Base-by-base conservation (phyloP, 2,329 filamentous ascomycete genomes). In the Pseudogymnoascus sp. region DNA sequence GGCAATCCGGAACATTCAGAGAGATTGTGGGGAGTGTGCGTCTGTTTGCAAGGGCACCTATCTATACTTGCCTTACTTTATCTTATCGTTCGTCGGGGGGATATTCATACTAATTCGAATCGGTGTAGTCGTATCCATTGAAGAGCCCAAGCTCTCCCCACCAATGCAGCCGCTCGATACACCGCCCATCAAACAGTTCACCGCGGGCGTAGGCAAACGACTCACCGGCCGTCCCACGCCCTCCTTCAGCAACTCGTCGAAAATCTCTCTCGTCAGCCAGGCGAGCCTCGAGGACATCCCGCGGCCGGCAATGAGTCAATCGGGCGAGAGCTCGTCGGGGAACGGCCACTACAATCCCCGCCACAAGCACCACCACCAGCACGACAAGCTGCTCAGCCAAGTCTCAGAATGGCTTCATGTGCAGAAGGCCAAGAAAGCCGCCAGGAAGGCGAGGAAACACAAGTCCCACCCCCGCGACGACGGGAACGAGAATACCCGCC, bases 371-470 rank as follows among this genome's bases (percentile, higher is more conserved):
- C 72, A 70, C 16, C 67, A 71, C 60, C 72, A 73, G 23, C 69
- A 70, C 42, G 68, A 86, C 67, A 83, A 80, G 66, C 75, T 95
- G 6, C 76, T 94, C 28, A 81, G 86, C 19, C 90, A 95, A 71
- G 86, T 97, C 12, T 82, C 84, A 25, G 85, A 90, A 67, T 97
- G 93, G 93, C 77, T 97, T 39, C 85, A 92, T 68, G 84, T 87
- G 59, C 92, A 97, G 75, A 89, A 87, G 71, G 76, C 80, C 33
- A 90, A 88, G 73, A 85, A 85, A 68, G 81, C 82, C 39, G 75
- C 79, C 8, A 80, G 80, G 60, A 84, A 81, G 70, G 74, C 78
- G 70, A 80, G 71, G 67, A 79, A 75, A 73, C 69, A 78, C 73
- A 68, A 69, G 58, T 25, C 49, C 3, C 62, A 66, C n/a, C 25